Evolutionary conservation across 176 grass and related monocot species (phyloP).

Genomic region (Cenchrus purpureus): DNA sequence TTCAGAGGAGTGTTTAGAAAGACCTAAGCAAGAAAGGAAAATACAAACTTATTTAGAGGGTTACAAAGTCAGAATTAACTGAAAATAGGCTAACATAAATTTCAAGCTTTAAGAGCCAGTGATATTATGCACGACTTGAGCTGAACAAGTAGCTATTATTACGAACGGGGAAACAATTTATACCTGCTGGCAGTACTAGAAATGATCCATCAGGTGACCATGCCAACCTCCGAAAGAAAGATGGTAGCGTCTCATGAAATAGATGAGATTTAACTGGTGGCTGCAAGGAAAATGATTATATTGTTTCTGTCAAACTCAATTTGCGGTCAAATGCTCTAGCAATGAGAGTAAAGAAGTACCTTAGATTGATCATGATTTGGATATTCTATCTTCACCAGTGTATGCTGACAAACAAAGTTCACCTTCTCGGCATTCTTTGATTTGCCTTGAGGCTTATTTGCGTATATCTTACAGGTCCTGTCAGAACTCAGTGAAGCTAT

Average conservation of each 20-base stretch:
- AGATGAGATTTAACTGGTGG: constrained; percentile 70
- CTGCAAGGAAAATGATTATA: constrained; percentile 54
- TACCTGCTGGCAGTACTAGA: constrained; percentile 91
- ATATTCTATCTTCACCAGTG: constrained; percentile 66
- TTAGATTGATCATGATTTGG: constrained; percentile 76
- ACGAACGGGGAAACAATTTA: not conserved
- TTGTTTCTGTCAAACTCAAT: constrained; percentile 6
- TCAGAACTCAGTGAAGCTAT: constrained; percentile 94
- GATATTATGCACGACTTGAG: not conserved
- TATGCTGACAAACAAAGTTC: constrained; percentile 88
- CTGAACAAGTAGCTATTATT: not conserved
- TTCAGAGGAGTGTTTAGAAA: constrained; percentile 71
- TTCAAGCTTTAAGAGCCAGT: not conserved
- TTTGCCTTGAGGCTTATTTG: constrained; percentile 86
- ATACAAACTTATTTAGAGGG: constrained; percentile 11
- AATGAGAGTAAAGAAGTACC: constrained; percentile 50
- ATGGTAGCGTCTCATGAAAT: constrained; percentile 96
- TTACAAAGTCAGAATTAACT: not conserved
- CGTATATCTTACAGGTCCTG: constrained; percentile 88
- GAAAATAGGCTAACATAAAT: constrained; percentile 24
- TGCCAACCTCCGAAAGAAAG: constrained; percentile 91
- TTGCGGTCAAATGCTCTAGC: constrained; percentile 1
- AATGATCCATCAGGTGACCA: constrained; percentile 99
- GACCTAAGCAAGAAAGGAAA: constrained; percentile 58
- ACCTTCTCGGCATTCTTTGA: constrained; percentile 69